A percentile compares a stretch with the other conserved stretches of the same genome.
phyloP scores from a whole-genome alignment of 1,139 yeast genomes.

The Lodderomyces jiufengensis region DNA sequence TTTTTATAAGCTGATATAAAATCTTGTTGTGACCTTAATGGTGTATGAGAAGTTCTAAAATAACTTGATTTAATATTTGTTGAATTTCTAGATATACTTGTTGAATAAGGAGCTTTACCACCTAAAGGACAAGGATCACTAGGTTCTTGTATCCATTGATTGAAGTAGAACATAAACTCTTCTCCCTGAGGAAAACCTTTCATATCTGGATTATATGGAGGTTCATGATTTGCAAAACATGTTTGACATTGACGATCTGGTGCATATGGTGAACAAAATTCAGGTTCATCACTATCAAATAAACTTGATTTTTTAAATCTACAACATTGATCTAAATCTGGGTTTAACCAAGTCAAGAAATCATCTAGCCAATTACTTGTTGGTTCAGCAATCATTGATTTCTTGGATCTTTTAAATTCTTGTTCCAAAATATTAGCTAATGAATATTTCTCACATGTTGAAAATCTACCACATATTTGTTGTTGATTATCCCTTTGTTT shows the following conservation, averaged over 20 bases:
- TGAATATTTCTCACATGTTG: constrained; percentile 77
- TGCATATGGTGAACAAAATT: constrained; percentile 64
- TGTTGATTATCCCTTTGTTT: constrained; percentile 63
- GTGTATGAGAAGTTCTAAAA: constrained; percentile 78
- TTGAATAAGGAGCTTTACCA: constrained; percentile 87
- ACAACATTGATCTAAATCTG: constrained; percentile 83
- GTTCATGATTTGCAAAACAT: constrained; percentile 57
- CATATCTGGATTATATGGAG: constrained; percentile 72
- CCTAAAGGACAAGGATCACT: constrained; percentile 95
- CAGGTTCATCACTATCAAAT: constrained; percentile 14
- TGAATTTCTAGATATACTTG: constrained; percentile 45
- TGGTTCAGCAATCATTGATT: constrained; percentile 74
- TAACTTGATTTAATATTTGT: constrained; percentile 51
- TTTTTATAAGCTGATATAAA: constrained; percentile 77
- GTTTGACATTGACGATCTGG: constrained; percentile 72
- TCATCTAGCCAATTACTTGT: constrained; percentile 93
- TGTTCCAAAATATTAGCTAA: constrained; percentile 82
- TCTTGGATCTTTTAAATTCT: constrained; percentile 64
- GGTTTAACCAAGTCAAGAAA: constrained; percentile 81
- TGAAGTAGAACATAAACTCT: constrained; percentile 69
- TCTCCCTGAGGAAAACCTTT: constrained; percentile 69
- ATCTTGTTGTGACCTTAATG: constrained; percentile 78
- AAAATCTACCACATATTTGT: constrained; percentile 79
- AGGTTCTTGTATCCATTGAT: constrained; percentile 79
- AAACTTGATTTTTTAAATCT: constrained; percentile 46